Percentiles rank a stretch among this genome's conserved stretches.
These are phyloP conservation scores for Hylodesmum podocarpum DNA, from an alignment of 306 rosid genomes.

Conservation along the genomic window DNA sequence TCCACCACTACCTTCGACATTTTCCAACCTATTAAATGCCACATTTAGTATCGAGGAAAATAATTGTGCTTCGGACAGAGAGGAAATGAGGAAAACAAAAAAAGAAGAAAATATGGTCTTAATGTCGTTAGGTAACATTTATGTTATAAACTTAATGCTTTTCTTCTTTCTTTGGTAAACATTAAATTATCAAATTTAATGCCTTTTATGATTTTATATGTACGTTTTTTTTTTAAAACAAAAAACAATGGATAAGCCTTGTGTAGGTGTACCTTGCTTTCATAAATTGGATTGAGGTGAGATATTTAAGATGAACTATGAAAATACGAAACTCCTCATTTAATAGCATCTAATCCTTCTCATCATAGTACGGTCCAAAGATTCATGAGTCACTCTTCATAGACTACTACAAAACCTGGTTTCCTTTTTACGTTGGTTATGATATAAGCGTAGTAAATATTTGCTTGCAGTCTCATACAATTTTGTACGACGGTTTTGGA, in stretches of 20 bases:
- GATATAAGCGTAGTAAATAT: no score
- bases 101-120: not conserved
- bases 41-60: slow-evolving; percentile 40
- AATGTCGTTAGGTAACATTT: slow-evolving; percentile 46
- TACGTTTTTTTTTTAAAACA: not conserved
- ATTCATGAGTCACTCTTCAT: not conserved
- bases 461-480: no score
- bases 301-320: slow-evolving; percentile 41
- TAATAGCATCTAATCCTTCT: slow-evolving; percentile 9
- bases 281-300: slow-evolving; percentile 29
- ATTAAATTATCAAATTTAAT: slow-evolving; percentile 44
- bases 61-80: slow-evolving; percentile 27
- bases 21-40: no score
- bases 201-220: slow-evolving; percentile 26
- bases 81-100: slow-evolving; percentile 22
- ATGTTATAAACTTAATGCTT: slow-evolving; percentile 46
- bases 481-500: no score
- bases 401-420: no score
- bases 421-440: no score
- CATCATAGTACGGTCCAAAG: slow-evolving; percentile 4
- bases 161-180: slow-evolving; percentile 43
- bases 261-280: slow-evolving; percentile 28
- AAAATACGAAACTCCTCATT: slow-evolving; percentile 32
- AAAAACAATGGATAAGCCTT: slow-evolving; percentile 19
- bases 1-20: no score